These are phyloP conservation scores for Tetrahymena malaccensis DNA, from an alignment of 73 alveolate genomes.

Conservation along the genomic window DNA sequence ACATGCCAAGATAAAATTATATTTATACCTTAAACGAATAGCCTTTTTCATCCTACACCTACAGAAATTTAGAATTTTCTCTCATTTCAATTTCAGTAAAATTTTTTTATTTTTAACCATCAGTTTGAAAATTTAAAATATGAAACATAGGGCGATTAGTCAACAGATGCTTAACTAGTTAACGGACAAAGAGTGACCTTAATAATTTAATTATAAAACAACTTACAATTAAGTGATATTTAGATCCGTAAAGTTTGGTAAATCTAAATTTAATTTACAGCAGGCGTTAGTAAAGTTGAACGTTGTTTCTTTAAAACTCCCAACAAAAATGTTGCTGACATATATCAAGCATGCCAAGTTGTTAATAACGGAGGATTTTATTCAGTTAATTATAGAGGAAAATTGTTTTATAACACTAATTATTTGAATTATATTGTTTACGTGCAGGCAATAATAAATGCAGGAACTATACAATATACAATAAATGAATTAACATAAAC, in stretches of 20 bases:
- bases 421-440: neutral
- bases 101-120: too few species aligned
- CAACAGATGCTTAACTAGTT: neutral
- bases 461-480: neutral
- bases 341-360: neutral
- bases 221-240: neutral
- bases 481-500: neutral
- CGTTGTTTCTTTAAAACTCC: neutral
- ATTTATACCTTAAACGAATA: neutral
- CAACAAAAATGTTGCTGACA: neutral
- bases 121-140: too few species aligned
- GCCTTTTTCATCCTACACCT: neutral
- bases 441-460: neutral
- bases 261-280: neutral
- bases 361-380: neutral
- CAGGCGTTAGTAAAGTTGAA: neutral
- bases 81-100: neutral
- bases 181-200: neutral
- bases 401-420: neutral
- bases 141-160: neutral
- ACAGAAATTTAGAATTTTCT: neutral
- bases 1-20: neutral
- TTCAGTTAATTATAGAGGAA: neutral
- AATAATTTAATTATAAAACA: neutral
- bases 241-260: neutral